Percentiles rank a stretch among this genome's conserved stretches.
Evolutionary conservation across 495 filamentous ascomycete species (phyloP).

Genomic region (Aspergillus olivimuriae): DNA sequence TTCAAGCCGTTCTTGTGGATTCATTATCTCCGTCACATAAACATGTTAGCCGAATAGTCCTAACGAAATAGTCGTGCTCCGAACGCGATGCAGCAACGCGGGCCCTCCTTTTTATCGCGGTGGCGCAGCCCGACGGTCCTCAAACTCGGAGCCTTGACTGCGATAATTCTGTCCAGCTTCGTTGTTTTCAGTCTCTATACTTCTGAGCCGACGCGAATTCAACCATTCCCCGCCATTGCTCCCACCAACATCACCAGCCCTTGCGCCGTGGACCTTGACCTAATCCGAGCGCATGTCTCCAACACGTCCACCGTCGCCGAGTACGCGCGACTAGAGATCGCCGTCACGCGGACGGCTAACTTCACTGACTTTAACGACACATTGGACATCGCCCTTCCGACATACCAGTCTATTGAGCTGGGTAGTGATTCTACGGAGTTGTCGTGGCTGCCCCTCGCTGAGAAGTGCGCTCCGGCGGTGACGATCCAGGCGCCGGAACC

Average conservation of each 20-base stretch:
- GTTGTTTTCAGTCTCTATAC: not conserved
- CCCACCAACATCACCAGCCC: not conserved
- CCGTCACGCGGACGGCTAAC: slow-evolving; percentile 11
- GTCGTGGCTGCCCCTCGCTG: slow-evolving; percentile 4
- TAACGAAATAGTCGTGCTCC: not conserved
- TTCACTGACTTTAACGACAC: slow-evolving; percentile 13
- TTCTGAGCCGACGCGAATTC: not conserved
- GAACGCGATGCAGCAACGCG: slow-evolving; percentile 3
- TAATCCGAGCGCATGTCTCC: slow-evolving; percentile 13
- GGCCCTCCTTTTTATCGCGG: not conserved
- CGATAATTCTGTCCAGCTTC: too few species aligned
- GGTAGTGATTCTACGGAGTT: slow-evolving; percentile 8
- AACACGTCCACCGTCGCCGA: slow-evolving; percentile 7
- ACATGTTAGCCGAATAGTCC: not conserved
- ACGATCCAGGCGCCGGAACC: slow-evolving; percentile 12
- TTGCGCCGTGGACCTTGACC: slow-evolving; percentile 15
- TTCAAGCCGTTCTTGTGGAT: not conserved
- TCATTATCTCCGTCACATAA: not conserved
- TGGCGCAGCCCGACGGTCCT: slow-evolving; percentile 1
- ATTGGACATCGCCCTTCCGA: slow-evolving; percentile 8
- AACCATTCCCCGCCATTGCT: not conserved
- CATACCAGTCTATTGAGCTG: slow-evolving; percentile 8
- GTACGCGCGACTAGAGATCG: slow-evolving; percentile 16
- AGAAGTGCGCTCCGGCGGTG: slow-evolving; percentile 10
- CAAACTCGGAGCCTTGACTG: not conserved